Percentiles rank a stretch among this genome's conserved stretches.
Conservation (phyloP, 805 yeast genomes). For the Danielia oregonensis region DNA sequence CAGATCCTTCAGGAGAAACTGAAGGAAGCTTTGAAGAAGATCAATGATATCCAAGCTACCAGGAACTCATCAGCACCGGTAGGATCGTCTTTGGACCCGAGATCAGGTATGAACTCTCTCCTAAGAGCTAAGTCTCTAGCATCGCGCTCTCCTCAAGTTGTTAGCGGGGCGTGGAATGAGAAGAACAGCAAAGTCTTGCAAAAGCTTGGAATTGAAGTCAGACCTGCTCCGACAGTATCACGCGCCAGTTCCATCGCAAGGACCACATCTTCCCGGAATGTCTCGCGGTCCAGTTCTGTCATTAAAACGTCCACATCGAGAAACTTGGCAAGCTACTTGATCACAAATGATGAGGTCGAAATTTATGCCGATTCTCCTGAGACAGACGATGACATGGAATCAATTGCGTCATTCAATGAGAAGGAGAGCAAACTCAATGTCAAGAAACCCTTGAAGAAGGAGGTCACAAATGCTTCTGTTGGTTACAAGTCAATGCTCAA, state of each 20-base stretch:
- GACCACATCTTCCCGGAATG: neutral
- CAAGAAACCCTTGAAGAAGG: slow-evolving; percentile 1
- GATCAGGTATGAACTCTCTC: slow-evolving; percentile 22
- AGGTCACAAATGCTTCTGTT: slow-evolving; percentile 2
- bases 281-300: slow-evolving; percentile 14
- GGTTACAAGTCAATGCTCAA: slow-evolving; percentile 21
- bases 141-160: slow-evolving; percentile 18
- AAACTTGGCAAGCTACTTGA: slow-evolving; percentile 20
- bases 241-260: neutral
- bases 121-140: slow-evolving; percentile 36
- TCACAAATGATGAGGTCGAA: slow-evolving; percentile 5
- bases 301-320: slow-evolving; percentile 38
- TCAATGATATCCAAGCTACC: slow-evolving; percentile 11
- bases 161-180: slow-evolving; percentile 12
- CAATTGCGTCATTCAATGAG: slow-evolving; percentile 14
- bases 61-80: slow-evolving; percentile 12
- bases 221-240: slow-evolving; percentile 7
- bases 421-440: slow-evolving; percentile 5
- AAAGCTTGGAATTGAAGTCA: slow-evolving; percentile 33
- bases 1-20: slow-evolving; percentile 23
- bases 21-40: slow-evolving; percentile 26
- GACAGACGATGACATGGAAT: slow-evolving; percentile 12
- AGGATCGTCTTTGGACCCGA: slow-evolving; percentile 36
- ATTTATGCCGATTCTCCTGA: slow-evolving; percentile 5
- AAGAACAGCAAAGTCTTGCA: slow-evolving; percentile 33